These are phyloP conservation scores for Yamadazyma kitorensis DNA, from an alignment of 805 yeast genomes.

Conservation along the genomic window DNA sequence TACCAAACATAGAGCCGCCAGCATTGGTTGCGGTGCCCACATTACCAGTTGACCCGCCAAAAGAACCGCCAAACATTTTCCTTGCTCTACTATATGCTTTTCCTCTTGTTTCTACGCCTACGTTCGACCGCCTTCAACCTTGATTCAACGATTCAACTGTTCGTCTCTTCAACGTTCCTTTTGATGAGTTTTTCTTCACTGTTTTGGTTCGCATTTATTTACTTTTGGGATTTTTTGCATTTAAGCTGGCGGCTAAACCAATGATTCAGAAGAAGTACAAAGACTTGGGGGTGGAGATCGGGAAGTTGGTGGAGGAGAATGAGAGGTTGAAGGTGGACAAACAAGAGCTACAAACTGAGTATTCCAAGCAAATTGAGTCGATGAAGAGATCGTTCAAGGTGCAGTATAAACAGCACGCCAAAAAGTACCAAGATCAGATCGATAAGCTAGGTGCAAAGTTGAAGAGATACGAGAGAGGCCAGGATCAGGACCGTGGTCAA, in stretches of 20 bases:
- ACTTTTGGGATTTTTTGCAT: too few species aligned
- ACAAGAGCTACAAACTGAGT: constrained; percentile 4
- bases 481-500: too few species aligned
- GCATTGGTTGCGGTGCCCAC: neutral
- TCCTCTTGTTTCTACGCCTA: too few species aligned
- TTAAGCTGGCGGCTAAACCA: too few species aligned
- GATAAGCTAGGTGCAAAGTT: neutral
- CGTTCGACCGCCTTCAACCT: too few species aligned
- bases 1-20: constrained; percentile 1
- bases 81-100: too few species aligned
- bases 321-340: constrained; percentile 18
- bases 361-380: constrained; percentile 7
- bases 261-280: constrained; percentile 1
- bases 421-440: constrained; percentile 10
- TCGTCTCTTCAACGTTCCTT: too few species aligned
- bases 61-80: neutral
- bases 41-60: constrained; percentile 22
- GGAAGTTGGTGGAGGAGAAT: constrained; percentile 3
- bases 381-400: constrained; percentile 10
- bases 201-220: too few species aligned
- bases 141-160: too few species aligned
- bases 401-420: constrained; percentile 12
- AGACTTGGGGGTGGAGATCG: constrained; percentile 2
- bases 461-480: neutral
- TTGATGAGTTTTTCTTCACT: too few species aligned